A percentile compares a stretch with the other conserved stretches of the same genome.
Conservation (phyloP, 176 grass and related monocot genomes). For the Oropetium thomaeum region DNA sequence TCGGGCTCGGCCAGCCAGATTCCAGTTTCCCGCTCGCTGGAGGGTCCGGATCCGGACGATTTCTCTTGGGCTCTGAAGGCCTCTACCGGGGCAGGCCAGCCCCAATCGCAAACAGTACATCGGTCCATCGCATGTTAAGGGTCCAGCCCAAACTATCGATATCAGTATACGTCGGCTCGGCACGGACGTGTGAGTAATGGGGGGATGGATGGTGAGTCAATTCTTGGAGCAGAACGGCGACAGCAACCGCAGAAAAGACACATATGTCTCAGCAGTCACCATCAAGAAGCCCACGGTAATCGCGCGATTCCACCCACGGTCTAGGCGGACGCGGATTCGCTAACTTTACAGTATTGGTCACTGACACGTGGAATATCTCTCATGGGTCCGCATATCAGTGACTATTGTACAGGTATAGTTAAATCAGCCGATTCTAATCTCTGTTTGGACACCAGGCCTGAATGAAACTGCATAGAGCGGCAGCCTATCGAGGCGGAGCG, state of each 20-base stretch:
- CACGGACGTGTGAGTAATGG: not conserved
- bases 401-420: too few species aligned
- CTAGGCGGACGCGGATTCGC: too few species aligned
- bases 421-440: too few species aligned
- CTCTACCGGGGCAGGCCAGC: not conserved
- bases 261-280: not conserved
- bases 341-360: too few species aligned
- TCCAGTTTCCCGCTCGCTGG: too few species aligned
- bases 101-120: not conserved
- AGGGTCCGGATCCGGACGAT: too few species aligned
- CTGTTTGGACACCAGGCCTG: not conserved
- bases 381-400: too few species aligned
- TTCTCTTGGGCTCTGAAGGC: not conserved
- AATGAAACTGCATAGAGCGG: conserved; percentile 18
- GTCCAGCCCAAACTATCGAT: not conserved
- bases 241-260: not conserved
- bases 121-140: not conserved
- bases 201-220: not conserved
- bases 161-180: not conserved
- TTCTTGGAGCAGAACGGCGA: conserved; percentile 6
- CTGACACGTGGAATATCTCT: too few species aligned
- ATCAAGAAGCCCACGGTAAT: conserved; percentile 30
- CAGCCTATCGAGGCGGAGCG: not conserved
- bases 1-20: too few species aligned
- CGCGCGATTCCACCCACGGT: conserved; percentile 20